phyloP scores from a whole-genome alignment of 768 basidiomycete species.

The Russula griseocarnosa region DNA sequence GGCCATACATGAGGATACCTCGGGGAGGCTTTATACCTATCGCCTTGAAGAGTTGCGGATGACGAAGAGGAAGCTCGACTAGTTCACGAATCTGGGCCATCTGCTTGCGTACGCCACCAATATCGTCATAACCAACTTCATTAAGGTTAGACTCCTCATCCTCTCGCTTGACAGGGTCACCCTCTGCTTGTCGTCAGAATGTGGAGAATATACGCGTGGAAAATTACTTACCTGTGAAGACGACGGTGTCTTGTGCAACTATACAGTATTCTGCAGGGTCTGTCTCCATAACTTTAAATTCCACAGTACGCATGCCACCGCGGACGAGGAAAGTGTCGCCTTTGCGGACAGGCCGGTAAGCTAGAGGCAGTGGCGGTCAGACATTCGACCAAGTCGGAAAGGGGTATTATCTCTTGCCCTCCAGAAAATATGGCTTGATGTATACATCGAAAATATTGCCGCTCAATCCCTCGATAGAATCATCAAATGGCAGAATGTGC shows the following conservation, averaged over 20 bases:
- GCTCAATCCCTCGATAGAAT: slow-evolving; percentile 95
- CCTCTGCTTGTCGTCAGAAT: slow-evolving; percentile 53
- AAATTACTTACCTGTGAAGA: slow-evolving; percentile 68
- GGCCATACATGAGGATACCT: slow-evolving; percentile 97
- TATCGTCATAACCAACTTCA: slow-evolving; percentile 98
- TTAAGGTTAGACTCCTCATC: slow-evolving; percentile 96
- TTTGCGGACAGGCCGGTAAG: slow-evolving; percentile 89
- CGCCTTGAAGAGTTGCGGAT: slow-evolving; percentile 99
- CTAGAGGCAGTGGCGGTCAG: slow-evolving; percentile 21
- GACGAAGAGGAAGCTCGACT: slow-evolving; percentile 94
- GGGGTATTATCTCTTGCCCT: slow-evolving; percentile 49
- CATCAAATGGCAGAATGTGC: slow-evolving; percentile 95
- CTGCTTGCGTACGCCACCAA: slow-evolving; percentile 98
- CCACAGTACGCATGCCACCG: slow-evolving; percentile 96
- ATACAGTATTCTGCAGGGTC: slow-evolving; percentile 99
- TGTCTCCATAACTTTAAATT: slow-evolving; percentile 99
- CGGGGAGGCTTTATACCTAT: slow-evolving; percentile 99
- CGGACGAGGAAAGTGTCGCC: slow-evolving; percentile 99
- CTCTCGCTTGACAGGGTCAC: slow-evolving; percentile 97
- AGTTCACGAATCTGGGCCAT: slow-evolving; percentile 99
- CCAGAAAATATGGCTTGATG: slow-evolving; percentile 98
- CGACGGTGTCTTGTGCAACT: slow-evolving; percentile 98
- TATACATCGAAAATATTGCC: slow-evolving; percentile 99
- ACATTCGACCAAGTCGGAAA: background rate
- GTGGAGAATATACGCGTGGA: background rate